These are phyloP conservation scores for Cercospora sp. DNA, from an alignment of 2,329 filamentous ascomycete species.

Conservation along the genomic window DNA sequence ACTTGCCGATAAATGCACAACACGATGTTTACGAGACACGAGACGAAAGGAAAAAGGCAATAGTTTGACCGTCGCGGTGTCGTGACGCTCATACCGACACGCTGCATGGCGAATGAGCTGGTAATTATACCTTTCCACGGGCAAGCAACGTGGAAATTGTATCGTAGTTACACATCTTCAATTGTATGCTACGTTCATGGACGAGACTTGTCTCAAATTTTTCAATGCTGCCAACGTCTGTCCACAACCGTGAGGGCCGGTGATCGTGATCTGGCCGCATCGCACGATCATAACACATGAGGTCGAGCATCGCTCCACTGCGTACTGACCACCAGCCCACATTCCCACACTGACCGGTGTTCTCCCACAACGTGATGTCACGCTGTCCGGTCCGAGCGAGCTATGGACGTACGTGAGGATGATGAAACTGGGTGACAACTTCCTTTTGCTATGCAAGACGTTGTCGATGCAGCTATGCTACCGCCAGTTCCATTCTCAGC, in stretches of 20 bases:
- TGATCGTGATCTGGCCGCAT: neutral
- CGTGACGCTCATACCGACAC: conserved; percentile 1
- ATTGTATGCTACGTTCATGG: neutral
- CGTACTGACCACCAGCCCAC: neutral
- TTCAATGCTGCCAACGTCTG: neutral
- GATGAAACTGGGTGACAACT: neutral
- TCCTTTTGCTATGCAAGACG: neutral
- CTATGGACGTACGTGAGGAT: neutral
- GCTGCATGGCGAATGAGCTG: neutral
- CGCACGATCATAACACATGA: conserved; percentile 5
- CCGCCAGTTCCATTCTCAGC: neutral
- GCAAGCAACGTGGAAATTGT: neutral
- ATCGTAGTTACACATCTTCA: conserved; percentile 12
- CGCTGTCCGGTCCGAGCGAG: neutral
- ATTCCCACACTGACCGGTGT: neutral
- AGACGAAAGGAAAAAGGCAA: neutral
- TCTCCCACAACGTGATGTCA: neutral
- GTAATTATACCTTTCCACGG: neutral
- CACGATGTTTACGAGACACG: conserved; percentile 13
- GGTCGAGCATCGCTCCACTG: neutral
- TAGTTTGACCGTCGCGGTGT: neutral
- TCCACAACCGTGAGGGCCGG: neutral
- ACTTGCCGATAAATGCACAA: conserved; percentile 35
- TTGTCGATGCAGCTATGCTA: neutral
- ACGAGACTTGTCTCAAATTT: neutral